A percentile compares a stretch with the other conserved stretches of the same genome.
Conservation (phyloP, 495 filamentous ascomycete genomes). For the Daldinia vernicosa region DNA sequence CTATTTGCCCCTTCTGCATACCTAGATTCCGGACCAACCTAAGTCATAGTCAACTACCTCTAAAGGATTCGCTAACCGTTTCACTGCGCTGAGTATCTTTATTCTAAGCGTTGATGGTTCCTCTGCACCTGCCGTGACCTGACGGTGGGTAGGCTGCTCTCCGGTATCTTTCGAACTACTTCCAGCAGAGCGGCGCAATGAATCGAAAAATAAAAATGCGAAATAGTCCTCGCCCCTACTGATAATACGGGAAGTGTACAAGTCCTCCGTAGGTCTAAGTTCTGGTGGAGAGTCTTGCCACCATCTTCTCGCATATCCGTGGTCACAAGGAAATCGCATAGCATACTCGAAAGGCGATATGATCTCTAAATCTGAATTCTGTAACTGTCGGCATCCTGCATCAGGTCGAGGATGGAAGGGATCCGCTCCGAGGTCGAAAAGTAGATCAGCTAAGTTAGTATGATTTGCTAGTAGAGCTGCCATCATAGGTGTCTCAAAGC, state of each 20-base stretch:
- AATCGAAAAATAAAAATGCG: background rate
- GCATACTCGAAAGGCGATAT: conserved; percentile 26
- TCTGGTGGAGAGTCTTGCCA: conserved; percentile 7
- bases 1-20: too few species aligned
- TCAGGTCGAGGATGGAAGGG: conserved; percentile 24
- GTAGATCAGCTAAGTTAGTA: background rate
- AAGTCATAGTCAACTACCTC: background rate
- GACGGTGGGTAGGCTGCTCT: background rate
- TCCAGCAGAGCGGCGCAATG: background rate
- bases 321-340: background rate
- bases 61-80: background rate
- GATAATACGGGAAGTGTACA: conserved; percentile 6
- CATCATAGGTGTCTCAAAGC: conserved; percentile 19
- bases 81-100: background rate
- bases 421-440: conserved; percentile 26
- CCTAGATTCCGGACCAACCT: background rate
- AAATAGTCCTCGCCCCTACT: too few species aligned
- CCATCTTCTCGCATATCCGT: background rate
- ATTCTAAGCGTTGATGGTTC: background rate
- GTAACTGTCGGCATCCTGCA: conserved; percentile 5
- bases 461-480: background rate
- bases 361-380: background rate
- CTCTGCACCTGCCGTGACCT: background rate
- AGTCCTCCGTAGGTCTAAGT: background rate
- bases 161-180: background rate